Evolutionary conservation across 1,139 yeast genomes (phyloP).

Genomic region (Entelexis sorbosivorans): DNA sequence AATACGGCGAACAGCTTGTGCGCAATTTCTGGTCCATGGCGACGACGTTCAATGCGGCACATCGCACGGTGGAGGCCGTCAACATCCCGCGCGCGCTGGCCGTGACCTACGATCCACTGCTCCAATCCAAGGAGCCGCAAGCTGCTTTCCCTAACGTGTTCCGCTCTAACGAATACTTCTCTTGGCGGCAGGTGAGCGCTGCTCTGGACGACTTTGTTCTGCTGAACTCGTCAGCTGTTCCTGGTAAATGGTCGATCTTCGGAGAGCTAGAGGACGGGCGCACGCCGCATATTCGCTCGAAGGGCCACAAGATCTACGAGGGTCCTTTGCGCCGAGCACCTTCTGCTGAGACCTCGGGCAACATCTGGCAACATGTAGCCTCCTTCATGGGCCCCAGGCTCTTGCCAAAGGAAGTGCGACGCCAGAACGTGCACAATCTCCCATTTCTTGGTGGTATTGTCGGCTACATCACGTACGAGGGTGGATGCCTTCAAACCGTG

Average conservation of each 20-base stretch:
- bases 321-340: conserved; percentile 17
- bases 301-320: conserved; percentile 24
- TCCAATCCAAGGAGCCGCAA: neutral
- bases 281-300: conserved; percentile 57
- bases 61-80: conserved; percentile 3
- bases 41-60: conserved; percentile 29
- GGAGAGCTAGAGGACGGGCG: conserved; percentile 50
- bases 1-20: conserved; percentile 48
- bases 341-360: conserved; percentile 15
- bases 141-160: neutral
- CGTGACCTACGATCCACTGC: conserved; percentile 10
- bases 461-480: conserved; percentile 76
- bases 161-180: neutral
- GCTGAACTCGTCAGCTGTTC: conserved; percentile 62
- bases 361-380: conserved; percentile 44
- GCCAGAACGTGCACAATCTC: conserved; percentile 26
- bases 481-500: conserved; percentile 18
- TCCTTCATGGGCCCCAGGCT: conserved; percentile 38
- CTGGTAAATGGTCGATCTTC: conserved; percentile 81
- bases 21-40: conserved; percentile 55
- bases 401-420: conserved; percentile 16
- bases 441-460: conserved; percentile 86
- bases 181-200: conserved; percentile 38
- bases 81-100: conserved; percentile 5
- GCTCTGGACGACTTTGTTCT: conserved; percentile 40